Percentiles rank a stretch among this genome's conserved stretches.
Conservation (phyloP, 108 stramenopile genomes). For the Epipyxis sp. region DNA sequence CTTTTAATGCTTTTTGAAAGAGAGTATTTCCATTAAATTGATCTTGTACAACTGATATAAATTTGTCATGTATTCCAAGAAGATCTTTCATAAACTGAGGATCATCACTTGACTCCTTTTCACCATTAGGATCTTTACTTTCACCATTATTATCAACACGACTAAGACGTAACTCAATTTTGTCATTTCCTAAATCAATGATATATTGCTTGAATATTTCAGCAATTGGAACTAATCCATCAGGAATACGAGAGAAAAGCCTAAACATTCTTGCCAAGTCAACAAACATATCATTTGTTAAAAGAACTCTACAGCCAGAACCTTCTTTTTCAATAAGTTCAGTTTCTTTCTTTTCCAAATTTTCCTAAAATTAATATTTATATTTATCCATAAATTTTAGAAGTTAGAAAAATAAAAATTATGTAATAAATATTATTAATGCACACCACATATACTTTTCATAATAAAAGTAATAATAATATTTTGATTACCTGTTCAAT, state of each 20-base stretch:
- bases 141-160: conserved; percentile 69
- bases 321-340: conserved; percentile 93
- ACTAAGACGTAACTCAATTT: conserved; percentile 67
- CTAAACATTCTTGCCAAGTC: conserved; percentile 94
- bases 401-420: too few relatives aligned
- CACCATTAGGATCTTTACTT: neutral
- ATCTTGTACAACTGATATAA: conserved; percentile 76
- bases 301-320: conserved; percentile 84
- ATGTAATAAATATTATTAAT: too few relatives aligned
- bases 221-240: conserved; percentile 89
- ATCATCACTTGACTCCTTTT: conserved; percentile 67
- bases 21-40: conserved; percentile 85
- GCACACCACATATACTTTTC: conserved; percentile 76
- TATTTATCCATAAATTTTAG: too few relatives aligned
- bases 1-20: conserved; percentile 98
- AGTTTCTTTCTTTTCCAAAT: conserved; percentile 85
- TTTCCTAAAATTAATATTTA: too few relatives aligned
- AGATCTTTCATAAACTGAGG: conserved; percentile 92
- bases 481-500: neutral
- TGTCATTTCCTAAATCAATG: conserved; percentile 74
- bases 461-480: neutral
- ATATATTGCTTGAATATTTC: conserved; percentile 50
- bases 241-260: conserved; percentile 84
- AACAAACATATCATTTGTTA: conserved; percentile 90
- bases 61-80: conserved; percentile 93